These are phyloP conservation scores for Coemansia javaensis DNA, from an alignment of 192 early-diverging fungal genomes.

Conservation along the genomic window DNA sequence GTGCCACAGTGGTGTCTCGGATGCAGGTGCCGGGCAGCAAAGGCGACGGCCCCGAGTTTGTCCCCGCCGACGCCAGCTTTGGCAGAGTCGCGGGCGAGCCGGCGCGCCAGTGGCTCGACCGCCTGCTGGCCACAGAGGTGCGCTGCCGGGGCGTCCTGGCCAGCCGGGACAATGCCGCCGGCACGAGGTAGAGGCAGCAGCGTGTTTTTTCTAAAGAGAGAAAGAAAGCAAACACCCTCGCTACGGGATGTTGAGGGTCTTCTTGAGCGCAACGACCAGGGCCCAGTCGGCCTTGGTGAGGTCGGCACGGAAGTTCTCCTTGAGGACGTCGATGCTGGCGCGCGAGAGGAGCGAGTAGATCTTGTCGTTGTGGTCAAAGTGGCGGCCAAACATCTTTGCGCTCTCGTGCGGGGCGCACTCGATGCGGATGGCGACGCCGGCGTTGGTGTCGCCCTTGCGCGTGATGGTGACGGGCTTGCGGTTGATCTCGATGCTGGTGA, in stretches of 20 bases:
- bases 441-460: constrained; percentile 76
- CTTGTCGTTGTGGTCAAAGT: constrained; percentile 80
- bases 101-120: too few species aligned
- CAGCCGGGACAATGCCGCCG: too few species aligned
- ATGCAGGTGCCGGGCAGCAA: too few species aligned
- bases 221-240: not conserved
- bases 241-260: constrained; percentile 51
- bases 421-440: constrained; percentile 86
- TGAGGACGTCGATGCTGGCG: constrained; percentile 89
- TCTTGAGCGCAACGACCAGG: constrained; percentile 76
- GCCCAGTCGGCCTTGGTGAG: constrained; percentile 85
- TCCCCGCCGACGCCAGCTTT: too few species aligned
- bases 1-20: too few species aligned
- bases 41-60: too few species aligned
- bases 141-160: too few species aligned
- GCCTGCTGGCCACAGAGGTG: too few species aligned
- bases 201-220: not conserved
- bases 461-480: constrained; percentile 77
- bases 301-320: constrained; percentile 90
- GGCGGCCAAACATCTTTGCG: constrained; percentile 87
- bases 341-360: constrained; percentile 82
- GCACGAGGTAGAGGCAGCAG: too few species aligned
- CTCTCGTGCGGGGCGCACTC: constrained; percentile 79
- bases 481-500: constrained; percentile 89
- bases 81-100: too few species aligned